Evolutionary conservation across 2,329 filamentous ascomycete species (phyloP).

Genomic region (Alternaria arbusti): DNA sequence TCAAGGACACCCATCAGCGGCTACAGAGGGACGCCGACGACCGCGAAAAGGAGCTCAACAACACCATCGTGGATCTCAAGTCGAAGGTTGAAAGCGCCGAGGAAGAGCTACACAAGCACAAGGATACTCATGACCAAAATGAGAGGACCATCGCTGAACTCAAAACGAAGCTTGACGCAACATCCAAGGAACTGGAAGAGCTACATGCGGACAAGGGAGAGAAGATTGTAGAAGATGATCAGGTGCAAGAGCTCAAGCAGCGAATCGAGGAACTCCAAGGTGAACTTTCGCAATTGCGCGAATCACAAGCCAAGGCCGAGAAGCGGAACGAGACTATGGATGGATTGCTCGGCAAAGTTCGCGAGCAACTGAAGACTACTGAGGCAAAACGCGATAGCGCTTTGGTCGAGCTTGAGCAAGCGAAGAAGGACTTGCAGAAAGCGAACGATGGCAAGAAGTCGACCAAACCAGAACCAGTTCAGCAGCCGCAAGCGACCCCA

Average conservation of each 20-base stretch:
- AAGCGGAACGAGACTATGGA: slow-evolving; percentile 63
- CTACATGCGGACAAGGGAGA: slow-evolving; percentile 45
- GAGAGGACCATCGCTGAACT: slow-evolving; percentile 51
- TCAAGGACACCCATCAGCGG: slow-evolving; percentile 60
- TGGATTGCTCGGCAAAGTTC: slow-evolving; percentile 61
- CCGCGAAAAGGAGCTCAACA: slow-evolving; percentile 38
- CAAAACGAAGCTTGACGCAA: slow-evolving; percentile 34
- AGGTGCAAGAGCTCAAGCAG: slow-evolving; percentile 32
- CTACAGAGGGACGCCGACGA: slow-evolving; percentile 41
- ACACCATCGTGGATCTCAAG: slow-evolving; percentile 35
- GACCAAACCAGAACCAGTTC: slow-evolving; percentile 13
- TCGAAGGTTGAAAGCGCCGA: slow-evolving; percentile 48
- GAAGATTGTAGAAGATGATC: slow-evolving; percentile 37
- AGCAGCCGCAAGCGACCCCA: slow-evolving; percentile 24
- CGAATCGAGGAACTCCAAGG: slow-evolving; percentile 42
- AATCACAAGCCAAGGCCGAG: slow-evolving; percentile 50
- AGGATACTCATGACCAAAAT: slow-evolving; percentile 49
- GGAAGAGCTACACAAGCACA: slow-evolving; percentile 54
- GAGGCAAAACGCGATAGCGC: slow-evolving; percentile 57
- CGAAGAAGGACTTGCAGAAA: slow-evolving; percentile 38
- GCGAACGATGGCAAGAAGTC: slow-evolving; percentile 21
- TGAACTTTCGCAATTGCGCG: slow-evolving; percentile 39
- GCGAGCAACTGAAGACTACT: slow-evolving; percentile 60
- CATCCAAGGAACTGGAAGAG: slow-evolving; percentile 59
- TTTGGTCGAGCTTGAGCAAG: slow-evolving; percentile 50